Evolutionary conservation across 371 early-diverging fungal genomes (phyloP).

Genomic region (Mucor lusitanicus): DNA sequence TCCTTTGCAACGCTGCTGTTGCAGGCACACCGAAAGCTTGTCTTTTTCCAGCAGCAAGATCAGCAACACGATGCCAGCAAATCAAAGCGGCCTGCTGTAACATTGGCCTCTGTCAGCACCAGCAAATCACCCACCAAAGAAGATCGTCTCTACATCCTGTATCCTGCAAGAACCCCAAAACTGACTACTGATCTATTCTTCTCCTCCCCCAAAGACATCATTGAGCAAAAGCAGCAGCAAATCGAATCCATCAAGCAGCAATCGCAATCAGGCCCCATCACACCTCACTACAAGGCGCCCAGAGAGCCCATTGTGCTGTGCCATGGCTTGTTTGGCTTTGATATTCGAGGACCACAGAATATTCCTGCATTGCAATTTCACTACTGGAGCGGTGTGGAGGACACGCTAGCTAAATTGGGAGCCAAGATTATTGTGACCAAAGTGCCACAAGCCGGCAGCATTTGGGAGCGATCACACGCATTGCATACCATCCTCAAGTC

Average conservation of each 20-base stretch:
- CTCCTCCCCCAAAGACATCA: slow-evolving; percentile 1
- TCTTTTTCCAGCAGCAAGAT: slow-evolving; percentile 1
- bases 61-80: background rate
- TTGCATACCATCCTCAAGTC: slow-evolving; percentile 68
- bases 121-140: background rate
- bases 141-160: slow-evolving; percentile 9
- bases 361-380: slow-evolving; percentile 84
- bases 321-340: slow-evolving; percentile 92
- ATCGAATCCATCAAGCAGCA: slow-evolving; percentile 9
- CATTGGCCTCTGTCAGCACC: background rate
- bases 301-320: slow-evolving; percentile 85
- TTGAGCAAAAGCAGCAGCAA: background rate
- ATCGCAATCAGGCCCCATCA: slow-evolving; percentile 46
- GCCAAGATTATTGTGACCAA: slow-evolving; percentile 80
- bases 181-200: slow-evolving; percentile 16
- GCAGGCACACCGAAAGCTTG: slow-evolving; percentile 16
- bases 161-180: slow-evolving; percentile 15
- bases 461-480: slow-evolving; percentile 78
- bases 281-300: slow-evolving; percentile 72
- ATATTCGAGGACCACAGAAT: slow-evolving; percentile 73
- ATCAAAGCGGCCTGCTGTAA: background rate
- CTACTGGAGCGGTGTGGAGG: slow-evolving; percentile 89
- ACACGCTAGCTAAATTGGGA: slow-evolving; percentile 80
- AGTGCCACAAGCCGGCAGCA: slow-evolving; percentile 81
- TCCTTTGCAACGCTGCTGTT: slow-evolving; percentile 13